phyloP scores from a whole-genome alignment of 2,329 filamentous ascomycete genomes.

The Albophoma yamanashiensis region DNA sequence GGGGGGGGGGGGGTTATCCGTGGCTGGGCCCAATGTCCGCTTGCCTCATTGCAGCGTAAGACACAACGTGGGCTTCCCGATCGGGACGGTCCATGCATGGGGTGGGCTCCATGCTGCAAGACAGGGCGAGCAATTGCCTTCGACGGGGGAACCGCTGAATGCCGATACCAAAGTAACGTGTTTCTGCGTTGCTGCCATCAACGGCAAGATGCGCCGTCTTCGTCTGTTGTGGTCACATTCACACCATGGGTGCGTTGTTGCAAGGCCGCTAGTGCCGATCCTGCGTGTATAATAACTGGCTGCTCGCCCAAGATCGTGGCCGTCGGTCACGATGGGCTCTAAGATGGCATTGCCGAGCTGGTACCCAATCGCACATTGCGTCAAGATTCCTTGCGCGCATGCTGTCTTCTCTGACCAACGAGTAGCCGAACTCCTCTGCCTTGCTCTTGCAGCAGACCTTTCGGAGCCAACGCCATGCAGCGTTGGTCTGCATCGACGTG shows the following conservation, averaged over 20 bases:
- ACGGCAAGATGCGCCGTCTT: not conserved
- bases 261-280: not conserved
- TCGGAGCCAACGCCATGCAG: not conserved
- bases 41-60: slow-evolving; percentile 3
- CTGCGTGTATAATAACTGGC: not conserved
- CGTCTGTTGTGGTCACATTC: not conserved
- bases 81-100: slow-evolving; percentile 4
- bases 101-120: not conserved
- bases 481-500: not conserved
- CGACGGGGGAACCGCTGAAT: not conserved
- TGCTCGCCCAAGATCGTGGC: not conserved
- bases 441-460: not conserved
- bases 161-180: not conserved
- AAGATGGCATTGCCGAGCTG: not conserved
- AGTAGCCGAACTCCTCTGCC: not conserved
- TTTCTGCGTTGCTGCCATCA: not conserved
- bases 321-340: not conserved
- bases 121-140: not conserved
- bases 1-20: not conserved
- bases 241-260: not conserved
- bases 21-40: not conserved
- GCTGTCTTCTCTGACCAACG: not conserved
- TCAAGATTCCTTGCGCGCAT: not conserved
- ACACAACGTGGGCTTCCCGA: slow-evolving; percentile 9
- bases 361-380: not conserved